Evolutionary conservation across 1,284 basidiomycete genomes (phyloP), one percentile per base, ranked within the genome.

Genomic region (Ceratorhiza oryzae-sativae): DNA sequence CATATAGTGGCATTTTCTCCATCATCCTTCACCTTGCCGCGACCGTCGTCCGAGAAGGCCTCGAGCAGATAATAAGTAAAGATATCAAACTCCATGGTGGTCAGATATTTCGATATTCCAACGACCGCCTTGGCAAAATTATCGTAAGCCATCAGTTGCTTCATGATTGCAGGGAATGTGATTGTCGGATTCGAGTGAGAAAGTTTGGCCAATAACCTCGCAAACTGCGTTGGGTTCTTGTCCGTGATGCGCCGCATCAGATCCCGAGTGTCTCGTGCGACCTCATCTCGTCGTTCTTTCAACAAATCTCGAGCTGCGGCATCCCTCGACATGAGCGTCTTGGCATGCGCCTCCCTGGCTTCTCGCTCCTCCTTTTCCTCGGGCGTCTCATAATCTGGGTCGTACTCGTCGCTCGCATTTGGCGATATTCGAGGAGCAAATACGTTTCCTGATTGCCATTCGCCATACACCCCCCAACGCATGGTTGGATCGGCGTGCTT

Each of bases 141-240:
- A 77, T 97, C 94, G 79, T 99, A 99, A 20, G 94, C 90, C 89
- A 96, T 96, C 72, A 98, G 92, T 81, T 99, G 97, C 75, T 91
- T 90, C 62, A 99, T 89, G 0, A 93, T 94, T 73, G 93, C 92
- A 15, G 87, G 82, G 83, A 98, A 99, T 77, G 99, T 90, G 65
- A 97, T 90, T 75, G 89, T 91, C 1, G 97, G 97, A 78, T 98
- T 97, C 13, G 93, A 91, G 79, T 98, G 95, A 4, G 93, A 93
- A 58, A 97, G 83, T 80, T 98, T 98, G 10, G 95, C 96, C n/a
- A 99, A 89, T 1, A 91, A 87, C 20, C 95, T 91, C 20, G 95
- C 91, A 73, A 94, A 82, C 0, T 89, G 86, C 77, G 36, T 92
- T 91, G 72, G 73, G 51, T 71, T 73, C 63, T 93, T 90, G 78